Conservation (phyloP, 1,284 basidiomycete species). For the Ustilago trichophora region DNA sequence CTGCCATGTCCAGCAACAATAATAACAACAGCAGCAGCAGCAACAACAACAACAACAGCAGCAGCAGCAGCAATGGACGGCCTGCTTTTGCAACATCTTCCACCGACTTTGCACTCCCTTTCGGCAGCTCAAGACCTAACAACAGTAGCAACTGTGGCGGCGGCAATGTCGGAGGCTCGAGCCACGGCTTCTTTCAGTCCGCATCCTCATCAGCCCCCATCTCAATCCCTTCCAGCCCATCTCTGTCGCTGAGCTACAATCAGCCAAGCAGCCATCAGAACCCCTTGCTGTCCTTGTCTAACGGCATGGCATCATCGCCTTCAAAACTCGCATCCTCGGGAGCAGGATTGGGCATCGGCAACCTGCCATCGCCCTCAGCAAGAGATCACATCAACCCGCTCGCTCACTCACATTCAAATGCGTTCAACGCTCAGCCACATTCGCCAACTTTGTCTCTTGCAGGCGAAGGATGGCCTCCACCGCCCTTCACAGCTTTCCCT, state of each 20-base stretch:
- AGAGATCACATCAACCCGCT: conserved; percentile 25
- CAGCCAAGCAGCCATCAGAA: conserved; percentile 5
- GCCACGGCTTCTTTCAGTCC: conserved; percentile 13
- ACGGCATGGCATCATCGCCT: conserved; percentile 1
- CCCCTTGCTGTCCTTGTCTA: conserved; percentile 14
- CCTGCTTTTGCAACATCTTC: conserved; percentile 34
- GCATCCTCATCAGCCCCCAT: conserved; percentile 19
- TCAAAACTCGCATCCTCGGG: conserved; percentile 9
- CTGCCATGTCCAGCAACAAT: conserved; percentile 11
- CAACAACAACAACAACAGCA: background rate
- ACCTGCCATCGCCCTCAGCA: conserved; percentile 23
- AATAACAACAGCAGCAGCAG: background rate
- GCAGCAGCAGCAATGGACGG: conserved; percentile 1
- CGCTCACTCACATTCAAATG: background rate
- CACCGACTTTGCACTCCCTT: conserved; percentile 44
- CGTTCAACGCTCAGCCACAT: conserved; percentile 15
- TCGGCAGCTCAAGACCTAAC: conserved; percentile 7
- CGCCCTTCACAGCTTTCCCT: conserved; percentile 7
- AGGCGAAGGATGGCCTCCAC: conserved; percentile 32
- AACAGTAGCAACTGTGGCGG: conserved; percentile 2
- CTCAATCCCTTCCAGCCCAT: conserved; percentile 34
- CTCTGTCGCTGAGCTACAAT: conserved; percentile 9
- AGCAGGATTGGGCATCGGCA: conserved; percentile 29
- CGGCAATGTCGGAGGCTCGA: no score
- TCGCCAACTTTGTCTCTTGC: conserved; percentile 23